Evolutionary conservation across 148 eudicot species (phyloP), one percentile per base, ranked within the genome.

Genomic region (Rhododendron molle): DNA sequence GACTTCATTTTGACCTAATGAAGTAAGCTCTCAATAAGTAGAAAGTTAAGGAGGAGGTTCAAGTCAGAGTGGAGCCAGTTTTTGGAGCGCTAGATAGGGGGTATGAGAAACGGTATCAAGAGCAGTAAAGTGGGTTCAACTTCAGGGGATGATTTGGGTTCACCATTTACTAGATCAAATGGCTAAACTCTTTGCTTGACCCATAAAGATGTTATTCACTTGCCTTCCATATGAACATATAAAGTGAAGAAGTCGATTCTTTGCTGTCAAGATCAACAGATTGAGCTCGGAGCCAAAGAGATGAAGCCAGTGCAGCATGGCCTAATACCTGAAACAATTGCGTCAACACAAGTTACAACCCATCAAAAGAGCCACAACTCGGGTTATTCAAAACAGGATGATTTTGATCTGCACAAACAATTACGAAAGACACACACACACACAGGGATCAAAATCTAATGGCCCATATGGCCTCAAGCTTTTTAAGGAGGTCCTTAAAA

Each of bases 161-260:
- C 40, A 38, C 40, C 40, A 38, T 38, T 38, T 4, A 38, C 40
- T 5, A 38, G 40, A 38, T 38, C 40, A 38, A 38, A 38, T 4
- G 40, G 40, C 40, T 38, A 38, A 38, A 38, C 54, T 50, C 13
- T 21, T 7, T 23, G 7, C 7, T 23, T 62, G 11, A 8, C 69
- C 28, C 8, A 2, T 21, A 1, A 62, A 26, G 73, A 67, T 12
- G 26, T 11, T 52, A 2, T 54, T 26, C 28, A 73, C 81, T 73
- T 86, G 60, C 92, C 92, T 91, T 91, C 93, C 93, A 91, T 60
- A 91, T 88, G 81, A 88, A 90, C 92, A 91, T 90, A 76, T 90
- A 91, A 62, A 91, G 86, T 0, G 89, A 85, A 14, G 88, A 80
- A 4, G 88, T 73, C 14, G 93, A 91, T 54, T 80, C 82, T 73